Evolutionary conservation across 306 rosid species (phyloP).

Genomic region (Castanea sativa): DNA sequence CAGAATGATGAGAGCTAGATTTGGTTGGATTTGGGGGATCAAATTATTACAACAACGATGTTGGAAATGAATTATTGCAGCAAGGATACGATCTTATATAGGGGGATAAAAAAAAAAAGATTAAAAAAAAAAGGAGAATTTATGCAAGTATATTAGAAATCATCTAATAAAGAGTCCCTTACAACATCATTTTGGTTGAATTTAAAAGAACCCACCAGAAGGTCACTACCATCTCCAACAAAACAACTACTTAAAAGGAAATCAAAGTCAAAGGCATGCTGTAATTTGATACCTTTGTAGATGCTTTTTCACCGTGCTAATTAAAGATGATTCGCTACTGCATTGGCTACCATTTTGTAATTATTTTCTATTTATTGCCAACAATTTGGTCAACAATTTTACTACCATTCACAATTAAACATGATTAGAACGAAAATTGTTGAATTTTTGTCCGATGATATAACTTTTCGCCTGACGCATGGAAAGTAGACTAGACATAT

Average conservation of each 20-base stretch:
- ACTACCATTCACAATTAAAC: too few relatives aligned
- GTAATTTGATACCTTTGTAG: conserved; percentile 32
- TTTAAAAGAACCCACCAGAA: conserved; percentile 31
- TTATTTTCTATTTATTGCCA: too few relatives aligned
- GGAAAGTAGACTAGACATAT: too few relatives aligned
- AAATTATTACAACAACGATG: conserved; percentile 12
- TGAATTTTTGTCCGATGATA: neutral
- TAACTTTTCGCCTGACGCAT: too few relatives aligned
- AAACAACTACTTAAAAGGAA: conserved; percentile 2
- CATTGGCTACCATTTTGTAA: neutral
- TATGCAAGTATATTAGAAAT: neutral
- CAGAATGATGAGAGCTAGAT: conserved; percentile 55
- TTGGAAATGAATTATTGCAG: conserved; percentile 30
- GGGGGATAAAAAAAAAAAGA: neutral
- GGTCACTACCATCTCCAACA: conserved; percentile 48
- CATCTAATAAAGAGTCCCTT: conserved; percentile 24
- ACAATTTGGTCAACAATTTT: too few relatives aligned
- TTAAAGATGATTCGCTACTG: neutral
- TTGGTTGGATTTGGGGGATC: conserved; percentile 67
- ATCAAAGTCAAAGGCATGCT: conserved; percentile 29
- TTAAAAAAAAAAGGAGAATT: neutral
- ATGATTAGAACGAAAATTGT: neutral
- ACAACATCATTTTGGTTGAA: conserved; percentile 31
- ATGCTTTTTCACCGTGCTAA: conserved; percentile 2
- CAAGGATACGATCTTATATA: neutral